These are phyloP conservation scores for Pyricularia grisea DNA, from an alignment of 2,329 filamentous ascomycete species.

Conservation along the genomic window DNA sequence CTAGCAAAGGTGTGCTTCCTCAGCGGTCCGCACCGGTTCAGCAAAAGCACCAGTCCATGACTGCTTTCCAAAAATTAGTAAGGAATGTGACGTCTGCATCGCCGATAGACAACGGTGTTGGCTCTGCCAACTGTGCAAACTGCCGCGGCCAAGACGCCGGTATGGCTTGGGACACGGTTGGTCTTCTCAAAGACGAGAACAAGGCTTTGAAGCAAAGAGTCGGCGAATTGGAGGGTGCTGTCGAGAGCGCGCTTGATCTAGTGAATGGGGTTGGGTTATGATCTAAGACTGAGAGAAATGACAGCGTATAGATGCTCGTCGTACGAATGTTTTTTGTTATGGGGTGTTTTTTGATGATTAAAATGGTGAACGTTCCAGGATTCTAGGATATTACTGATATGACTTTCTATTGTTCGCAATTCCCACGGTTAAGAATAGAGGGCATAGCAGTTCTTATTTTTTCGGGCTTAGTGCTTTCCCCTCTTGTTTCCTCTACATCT, in stretches of 20 bases:
- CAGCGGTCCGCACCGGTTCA: not conserved
- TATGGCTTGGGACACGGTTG: constrained; percentile 57
- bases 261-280: constrained; percentile 45
- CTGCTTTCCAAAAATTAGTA: constrained; percentile 38
- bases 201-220: constrained; percentile 50
- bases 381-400: not conserved
- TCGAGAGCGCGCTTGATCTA: constrained; percentile 51
- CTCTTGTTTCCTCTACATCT: not conserved
- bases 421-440: not conserved
- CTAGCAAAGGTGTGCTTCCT: constrained; percentile 6
- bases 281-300: constrained; percentile 1
- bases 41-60: constrained; percentile 23
- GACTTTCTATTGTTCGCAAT: not conserved
- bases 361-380: not conserved
- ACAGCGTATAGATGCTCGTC: no score
- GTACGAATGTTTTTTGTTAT: not conserved
- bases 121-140: constrained; percentile 34
- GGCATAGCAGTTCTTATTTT: not conserved
- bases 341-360: not conserved
- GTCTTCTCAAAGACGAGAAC: constrained; percentile 52
- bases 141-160: constrained; percentile 49
- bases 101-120: constrained; percentile 16
- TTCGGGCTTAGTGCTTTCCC: not conserved
- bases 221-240: constrained; percentile 45
- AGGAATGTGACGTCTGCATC: constrained; percentile 29